phyloP scores from a whole-genome alignment of 495 filamentous ascomycete species.

The Aspergillus egyptiacus region DNA sequence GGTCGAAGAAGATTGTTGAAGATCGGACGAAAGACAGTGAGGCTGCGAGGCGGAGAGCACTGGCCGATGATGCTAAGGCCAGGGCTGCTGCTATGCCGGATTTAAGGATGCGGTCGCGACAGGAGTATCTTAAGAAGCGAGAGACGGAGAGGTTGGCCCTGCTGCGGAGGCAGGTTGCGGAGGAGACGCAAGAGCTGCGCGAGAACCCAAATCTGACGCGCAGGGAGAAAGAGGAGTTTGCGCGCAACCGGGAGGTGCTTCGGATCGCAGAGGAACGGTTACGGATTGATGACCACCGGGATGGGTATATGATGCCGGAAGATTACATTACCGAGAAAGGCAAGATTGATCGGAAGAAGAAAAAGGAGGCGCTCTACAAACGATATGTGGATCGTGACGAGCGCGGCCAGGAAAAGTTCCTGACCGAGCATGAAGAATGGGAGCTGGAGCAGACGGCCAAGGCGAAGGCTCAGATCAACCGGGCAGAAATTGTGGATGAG shows the following conservation, averaged over 20 bases:
- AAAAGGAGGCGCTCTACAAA: conserved; percentile 84
- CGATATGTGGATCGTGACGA: conserved; percentile 88
- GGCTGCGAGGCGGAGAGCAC: conserved; percentile 50
- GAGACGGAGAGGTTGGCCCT: conserved; percentile 80
- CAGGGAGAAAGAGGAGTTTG: conserved; percentile 83
- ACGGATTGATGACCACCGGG: conserved; percentile 82
- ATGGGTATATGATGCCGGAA: conserved; percentile 91
- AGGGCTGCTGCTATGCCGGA: conserved; percentile 64
- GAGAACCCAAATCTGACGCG: conserved; percentile 69
- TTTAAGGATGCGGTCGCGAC: conserved; percentile 73
- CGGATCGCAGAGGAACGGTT: conserved; percentile 82
- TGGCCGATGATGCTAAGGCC: conserved; percentile 60
- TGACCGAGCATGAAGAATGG: conserved; percentile 96
- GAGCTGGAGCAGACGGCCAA: conserved; percentile 86
- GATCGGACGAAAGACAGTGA: conserved; percentile 57
- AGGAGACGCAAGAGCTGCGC: conserved; percentile 77
- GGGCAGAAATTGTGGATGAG: conserved; percentile 68
- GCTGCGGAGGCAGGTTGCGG: conserved; percentile 82
- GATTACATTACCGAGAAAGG: conserved; percentile 92
- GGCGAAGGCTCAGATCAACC: conserved; percentile 79
- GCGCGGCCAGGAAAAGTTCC: conserved; percentile 77
- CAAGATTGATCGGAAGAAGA: conserved; percentile 83
- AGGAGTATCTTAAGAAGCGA: conserved; percentile 90
- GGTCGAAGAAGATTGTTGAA: conserved; percentile 69
- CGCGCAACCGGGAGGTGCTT: conserved; percentile 80